Evolutionary conservation across 2,329 filamentous ascomycete species (phyloP), one percentile per base, ranked within the genome.

Genomic region (Ceratocystis cubensis): DNA sequence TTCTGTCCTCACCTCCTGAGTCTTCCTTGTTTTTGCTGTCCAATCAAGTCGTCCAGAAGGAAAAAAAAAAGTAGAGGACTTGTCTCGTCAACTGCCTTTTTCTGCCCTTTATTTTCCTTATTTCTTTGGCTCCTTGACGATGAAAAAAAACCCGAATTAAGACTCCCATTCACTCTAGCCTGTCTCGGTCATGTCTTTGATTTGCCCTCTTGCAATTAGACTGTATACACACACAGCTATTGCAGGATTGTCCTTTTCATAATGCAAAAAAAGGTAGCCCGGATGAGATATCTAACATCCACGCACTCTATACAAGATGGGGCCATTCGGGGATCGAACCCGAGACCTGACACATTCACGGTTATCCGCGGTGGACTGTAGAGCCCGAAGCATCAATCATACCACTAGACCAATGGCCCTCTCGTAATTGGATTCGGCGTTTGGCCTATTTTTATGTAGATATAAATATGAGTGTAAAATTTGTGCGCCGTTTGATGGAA

Each of bases 301-400:
- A 8, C 20, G 10, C 17, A 50, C 7, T 22, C 46, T 1, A 6
- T 13, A 10, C 56, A 59, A 30, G 63, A n/a, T 30, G 65, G 66
- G 66, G 53, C 62, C 63, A 67, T 64, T 65, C 66, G 66, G 63
- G 66, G 63, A 67, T 67, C 66, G 66, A 65, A 67, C 66, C 56
- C 66, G 66, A 67, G 66, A 67, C 62, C 66, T 67, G 66, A 59
- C 45, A 67, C 66, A 67, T 65, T 67, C 66, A 65, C 66, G 62
- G 66, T 67, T 45, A 53, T 45, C 62, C 66, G 63, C 46, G 62
- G 25, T 45, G 66, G 63, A 65, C 66, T 61, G 66, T 44, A 48
- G 25, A 67, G 66, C 66, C 66, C 66, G 66, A 67, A 67, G 66
- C 66, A 61, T 57, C 66, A 67, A 67, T 67, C 66, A 67, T 67